Percentiles rank a stretch among this genome's conserved stretches.
phyloP scores from a whole-genome alignment of 805 yeast genomes.

The Yamadazyma phyllophila region DNA sequence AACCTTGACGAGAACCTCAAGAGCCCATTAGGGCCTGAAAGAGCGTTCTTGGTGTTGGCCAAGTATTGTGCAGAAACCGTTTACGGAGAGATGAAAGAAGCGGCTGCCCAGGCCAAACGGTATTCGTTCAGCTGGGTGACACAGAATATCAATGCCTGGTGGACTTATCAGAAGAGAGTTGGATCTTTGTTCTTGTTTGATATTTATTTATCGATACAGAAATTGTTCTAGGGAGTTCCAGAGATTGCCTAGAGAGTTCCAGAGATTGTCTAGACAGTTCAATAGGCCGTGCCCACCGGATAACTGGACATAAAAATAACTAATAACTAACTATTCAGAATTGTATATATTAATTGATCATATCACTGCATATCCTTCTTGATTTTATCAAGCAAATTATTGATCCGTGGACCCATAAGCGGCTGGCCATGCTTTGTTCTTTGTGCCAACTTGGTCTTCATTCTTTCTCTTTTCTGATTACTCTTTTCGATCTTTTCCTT shows the following conservation, averaged over 20 bases:
- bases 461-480: conserved; percentile 40
- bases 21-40: conserved; percentile 80
- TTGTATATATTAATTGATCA: too few relatives aligned
- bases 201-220: conserved; percentile 7
- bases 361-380: conserved; percentile 23
- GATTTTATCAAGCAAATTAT: conserved; percentile 73
- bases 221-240: background rate
- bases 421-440: conserved; percentile 84
- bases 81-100: conserved; percentile 61
- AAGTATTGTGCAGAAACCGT: conserved; percentile 83
- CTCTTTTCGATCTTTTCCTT: conserved; percentile 32
- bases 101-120: conserved; percentile 13
- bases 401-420: conserved; percentile 84
- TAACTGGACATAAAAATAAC: too few relatives aligned
- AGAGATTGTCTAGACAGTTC: too few relatives aligned
- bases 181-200: conserved; percentile 36
- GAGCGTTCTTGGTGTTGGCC: conserved; percentile 87
- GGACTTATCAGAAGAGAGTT: conserved; percentile 28
- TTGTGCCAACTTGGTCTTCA: conserved; percentile 40
- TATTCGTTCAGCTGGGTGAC: conserved; percentile 21
- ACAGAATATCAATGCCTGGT: conserved; percentile 25
- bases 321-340: too few relatives aligned
- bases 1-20: conserved; percentile 80
- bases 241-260: too few relatives aligned
- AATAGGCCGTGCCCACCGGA: too few relatives aligned